Base-by-base conservation (phyloP, 2,329 filamentous ascomycete species). In the Fusarium citri region DNA sequence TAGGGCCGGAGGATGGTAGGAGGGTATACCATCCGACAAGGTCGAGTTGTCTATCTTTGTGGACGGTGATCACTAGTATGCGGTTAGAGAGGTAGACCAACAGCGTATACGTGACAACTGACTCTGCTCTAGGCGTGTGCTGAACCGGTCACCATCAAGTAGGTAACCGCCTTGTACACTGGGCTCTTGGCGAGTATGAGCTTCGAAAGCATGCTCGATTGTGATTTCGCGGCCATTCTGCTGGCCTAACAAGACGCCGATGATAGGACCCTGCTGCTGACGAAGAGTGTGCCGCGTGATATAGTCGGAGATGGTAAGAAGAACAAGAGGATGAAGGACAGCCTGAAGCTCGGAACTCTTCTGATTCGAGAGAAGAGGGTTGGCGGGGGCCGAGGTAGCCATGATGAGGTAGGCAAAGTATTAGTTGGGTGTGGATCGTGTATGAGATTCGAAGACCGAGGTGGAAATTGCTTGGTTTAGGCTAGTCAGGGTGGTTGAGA, bases 251-350 rank as follows among this genome's bases (percentile, higher is more conserved):
- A 99, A 85, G 55, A 92, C 94, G 59, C 96, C 96, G 5, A 95
- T 88, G 20, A 98, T 87, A 18, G 94, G 94, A 0, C 92, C 92
- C 20, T 84, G 79, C 74, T 94, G 90, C 55, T 89, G 84, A 63
- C 96, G 89, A 59, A 97, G 86, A 2, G 91, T 93, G 80, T 97
- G 94, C 64, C 96, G 89, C 62, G 95, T 97, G 79, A 98, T 94
- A 80, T 97, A 97, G 81, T 99, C 96, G 73, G 95, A 97, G 76
- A 99, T 96, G 71, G 92, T 97, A 81, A 99, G 92, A 72, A 98
- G 91, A 55, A 97, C 94, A 50, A 99, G 90, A 26, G 96, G 96
- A 77, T 99, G 96, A 20, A 99, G 89, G 74, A 94, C 89, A 59
- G 94, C 89, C 70, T 94, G 91, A 46, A 97, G 88, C 80, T 96